Conservation (phyloP, 495 filamentous ascomycete genomes). For the Neurospora sp. region DNA sequence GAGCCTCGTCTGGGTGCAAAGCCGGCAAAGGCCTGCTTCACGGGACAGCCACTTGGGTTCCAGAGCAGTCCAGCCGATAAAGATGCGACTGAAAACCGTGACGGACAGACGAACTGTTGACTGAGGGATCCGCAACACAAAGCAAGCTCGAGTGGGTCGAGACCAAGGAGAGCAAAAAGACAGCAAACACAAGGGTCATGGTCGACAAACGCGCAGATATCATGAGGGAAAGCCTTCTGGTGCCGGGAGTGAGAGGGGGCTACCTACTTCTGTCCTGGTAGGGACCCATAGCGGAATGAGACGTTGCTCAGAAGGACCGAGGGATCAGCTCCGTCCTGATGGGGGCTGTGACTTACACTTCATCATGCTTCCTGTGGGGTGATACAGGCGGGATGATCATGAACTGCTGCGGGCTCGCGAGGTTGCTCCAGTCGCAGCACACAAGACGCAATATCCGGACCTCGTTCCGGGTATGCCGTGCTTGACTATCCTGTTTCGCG, state of each 20-base stretch:
- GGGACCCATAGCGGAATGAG: not conserved
- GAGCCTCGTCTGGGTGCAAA: not conserved
- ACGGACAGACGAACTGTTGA: not conserved
- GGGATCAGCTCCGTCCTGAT: slow-evolving; percentile 1
- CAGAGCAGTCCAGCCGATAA: not conserved
- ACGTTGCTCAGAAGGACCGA: not conserved
- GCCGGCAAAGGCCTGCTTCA: not conserved
- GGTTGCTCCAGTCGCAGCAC: slow-evolving; percentile 1
- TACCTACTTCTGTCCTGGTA: not conserved
- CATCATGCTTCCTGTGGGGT: slow-evolving; percentile 19
- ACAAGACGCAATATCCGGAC: slow-evolving; percentile 11
- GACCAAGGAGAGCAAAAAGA: not conserved
- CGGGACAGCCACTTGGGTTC: not conserved
- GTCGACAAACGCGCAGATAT: not conserved
- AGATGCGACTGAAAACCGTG: not conserved
- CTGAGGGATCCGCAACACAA: not conserved
- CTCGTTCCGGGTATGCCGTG: slow-evolving; percentile 9
- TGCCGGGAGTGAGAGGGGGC: not conserved
- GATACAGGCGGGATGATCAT: slow-evolving; percentile 11
- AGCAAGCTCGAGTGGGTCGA: not conserved
- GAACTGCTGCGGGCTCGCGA: slow-evolving; percentile 6
- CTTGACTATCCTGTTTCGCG: not conserved
- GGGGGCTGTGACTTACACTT: slow-evolving; percentile 23
- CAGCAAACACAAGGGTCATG: not conserved
- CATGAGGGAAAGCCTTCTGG: not conserved